Conservation (phyloP, 2,329 filamentous ascomycete species). For the Graphilbum ipis-grandicollis region DNA sequence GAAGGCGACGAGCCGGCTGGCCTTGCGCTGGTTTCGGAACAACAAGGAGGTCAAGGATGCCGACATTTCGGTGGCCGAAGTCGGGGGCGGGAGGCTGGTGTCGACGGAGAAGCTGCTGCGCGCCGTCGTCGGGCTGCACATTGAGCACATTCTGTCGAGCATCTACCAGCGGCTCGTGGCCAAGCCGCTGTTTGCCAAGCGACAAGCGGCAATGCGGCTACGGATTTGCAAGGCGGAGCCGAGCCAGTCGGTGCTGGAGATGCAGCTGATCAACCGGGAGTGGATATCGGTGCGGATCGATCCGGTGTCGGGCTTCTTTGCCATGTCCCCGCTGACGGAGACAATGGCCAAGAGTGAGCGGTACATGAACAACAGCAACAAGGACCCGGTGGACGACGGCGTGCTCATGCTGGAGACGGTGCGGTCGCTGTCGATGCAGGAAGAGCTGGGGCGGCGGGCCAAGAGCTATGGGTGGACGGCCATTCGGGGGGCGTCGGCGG, state of each 20-base stretch:
- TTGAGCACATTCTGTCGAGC: slow-evolving; percentile 50
- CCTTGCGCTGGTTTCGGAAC: slow-evolving; percentile 69
- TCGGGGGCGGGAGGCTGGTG: slow-evolving; percentile 27
- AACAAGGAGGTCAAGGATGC: slow-evolving; percentile 47
- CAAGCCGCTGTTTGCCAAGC: slow-evolving; percentile 42
- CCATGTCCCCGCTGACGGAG: slow-evolving; percentile 47
- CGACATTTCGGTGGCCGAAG: neutral
- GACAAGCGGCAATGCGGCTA: slow-evolving; percentile 40
- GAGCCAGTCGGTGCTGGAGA: slow-evolving; percentile 45
- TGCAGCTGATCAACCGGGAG: slow-evolving; percentile 51
- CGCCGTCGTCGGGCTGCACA: slow-evolving; percentile 57
- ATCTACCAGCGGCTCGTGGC: slow-evolving; percentile 43
- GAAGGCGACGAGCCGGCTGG: slow-evolving; percentile 35
- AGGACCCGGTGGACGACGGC: slow-evolving; percentile 38
- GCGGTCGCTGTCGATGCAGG: slow-evolving; percentile 41
- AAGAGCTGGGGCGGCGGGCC: slow-evolving; percentile 42
- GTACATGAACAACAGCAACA: slow-evolving; percentile 36
- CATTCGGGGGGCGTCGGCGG: slow-evolving; percentile 26
- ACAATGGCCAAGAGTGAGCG: slow-evolving; percentile 40
- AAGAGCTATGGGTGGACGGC: slow-evolving; percentile 47
- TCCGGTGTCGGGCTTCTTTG: slow-evolving; percentile 59
- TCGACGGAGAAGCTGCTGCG: slow-evolving; percentile 61
- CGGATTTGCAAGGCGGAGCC: slow-evolving; percentile 43
- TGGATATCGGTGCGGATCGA: slow-evolving; percentile 51
- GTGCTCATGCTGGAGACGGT: slow-evolving; percentile 40